Percentiles rank a stretch among this genome's conserved stretches.
phyloP scores from a whole-genome alignment of 83 land plant genomes.

The Picea mariana region DNA sequence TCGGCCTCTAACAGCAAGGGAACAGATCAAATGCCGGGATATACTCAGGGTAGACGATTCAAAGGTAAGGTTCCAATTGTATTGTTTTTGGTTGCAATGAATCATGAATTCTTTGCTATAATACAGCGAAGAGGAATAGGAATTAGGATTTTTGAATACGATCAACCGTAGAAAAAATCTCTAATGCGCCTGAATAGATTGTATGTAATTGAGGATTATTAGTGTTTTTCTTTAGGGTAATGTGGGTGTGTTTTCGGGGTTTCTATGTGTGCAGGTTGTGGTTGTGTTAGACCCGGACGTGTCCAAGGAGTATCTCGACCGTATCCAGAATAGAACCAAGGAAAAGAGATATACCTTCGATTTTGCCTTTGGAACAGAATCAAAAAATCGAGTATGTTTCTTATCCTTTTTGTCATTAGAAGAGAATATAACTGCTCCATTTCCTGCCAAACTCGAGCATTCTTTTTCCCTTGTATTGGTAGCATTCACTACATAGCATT shows the following conservation, averaged over 20 bases:
- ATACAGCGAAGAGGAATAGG: neutral
- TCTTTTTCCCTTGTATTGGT: neutral
- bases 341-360: conserved; percentile 80
- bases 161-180: neutral
- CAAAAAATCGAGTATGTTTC: conserved; percentile 57
- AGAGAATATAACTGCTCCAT: no score
- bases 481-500: neutral
- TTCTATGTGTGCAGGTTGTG: conserved; percentile 52
- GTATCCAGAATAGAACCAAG: conserved; percentile 80
- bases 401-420: neutral
- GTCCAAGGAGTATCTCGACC: conserved; percentile 81
- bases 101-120: neutral
- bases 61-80: conserved; percentile 47
- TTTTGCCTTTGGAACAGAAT: conserved; percentile 72
- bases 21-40: conserved; percentile 45
- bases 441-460: no score
- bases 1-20: conserved; percentile 63
- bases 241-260: neutral
- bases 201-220: neutral
- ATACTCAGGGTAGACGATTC: conserved; percentile 72
- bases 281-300: conserved; percentile 85
- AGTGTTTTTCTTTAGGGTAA: neutral
- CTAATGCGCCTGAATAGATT: neutral
- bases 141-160: neutral
- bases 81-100: neutral